These are phyloP conservation scores for Scleroderma bovista DNA, from an alignment of 768 basidiomycete species.

Conservation along the genomic window DNA sequence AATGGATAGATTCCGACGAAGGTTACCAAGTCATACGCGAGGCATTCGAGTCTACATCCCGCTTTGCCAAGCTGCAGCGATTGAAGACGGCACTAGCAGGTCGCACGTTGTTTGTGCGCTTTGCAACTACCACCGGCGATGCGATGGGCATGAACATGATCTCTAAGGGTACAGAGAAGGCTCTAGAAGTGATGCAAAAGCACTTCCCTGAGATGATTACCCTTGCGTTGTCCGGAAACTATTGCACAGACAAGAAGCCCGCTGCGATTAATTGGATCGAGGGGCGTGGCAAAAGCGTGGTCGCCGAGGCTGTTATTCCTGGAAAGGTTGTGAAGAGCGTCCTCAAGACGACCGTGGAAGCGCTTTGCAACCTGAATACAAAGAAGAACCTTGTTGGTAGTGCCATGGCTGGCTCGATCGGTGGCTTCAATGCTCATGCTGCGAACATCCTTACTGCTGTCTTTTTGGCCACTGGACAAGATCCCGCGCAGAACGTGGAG, in stretches of 20 bases:
- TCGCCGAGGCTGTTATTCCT: constrained; percentile 91
- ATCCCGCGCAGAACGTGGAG: constrained; percentile 98
- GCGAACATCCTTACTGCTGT: constrained; percentile 95
- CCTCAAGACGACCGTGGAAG: constrained; percentile 91
- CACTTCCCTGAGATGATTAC: constrained; percentile 90
- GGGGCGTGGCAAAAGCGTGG: constrained; percentile 95
- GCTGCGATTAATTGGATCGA: constrained; percentile 99
- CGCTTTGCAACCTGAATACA: constrained; percentile 82
- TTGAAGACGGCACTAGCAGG: constrained; percentile 92
- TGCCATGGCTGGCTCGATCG: constrained; percentile 97
- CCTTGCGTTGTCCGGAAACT: constrained; percentile 91
- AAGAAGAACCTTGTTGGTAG: constrained; percentile 98
- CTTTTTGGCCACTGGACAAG: constrained; percentile 95
- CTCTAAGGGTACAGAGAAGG: constrained; percentile 95
- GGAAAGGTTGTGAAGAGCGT: constrained; percentile 85
- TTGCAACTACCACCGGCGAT: constrained; percentile 92
- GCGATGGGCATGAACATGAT: constrained; percentile 99
- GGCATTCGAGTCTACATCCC: constrained; percentile 91
- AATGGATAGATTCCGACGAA: constrained; percentile 81
- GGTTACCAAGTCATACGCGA: constrained; percentile 71
- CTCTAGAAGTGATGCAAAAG: constrained; percentile 70
- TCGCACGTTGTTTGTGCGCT: constrained; percentile 87
- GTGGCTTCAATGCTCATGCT: constrained; percentile 98
- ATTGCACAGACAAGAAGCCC: constrained; percentile 99
- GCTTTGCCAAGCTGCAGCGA: constrained; percentile 82